phyloP scores from a whole-genome alignment of 345 rosid species.

The Lepidium didymum region DNA sequence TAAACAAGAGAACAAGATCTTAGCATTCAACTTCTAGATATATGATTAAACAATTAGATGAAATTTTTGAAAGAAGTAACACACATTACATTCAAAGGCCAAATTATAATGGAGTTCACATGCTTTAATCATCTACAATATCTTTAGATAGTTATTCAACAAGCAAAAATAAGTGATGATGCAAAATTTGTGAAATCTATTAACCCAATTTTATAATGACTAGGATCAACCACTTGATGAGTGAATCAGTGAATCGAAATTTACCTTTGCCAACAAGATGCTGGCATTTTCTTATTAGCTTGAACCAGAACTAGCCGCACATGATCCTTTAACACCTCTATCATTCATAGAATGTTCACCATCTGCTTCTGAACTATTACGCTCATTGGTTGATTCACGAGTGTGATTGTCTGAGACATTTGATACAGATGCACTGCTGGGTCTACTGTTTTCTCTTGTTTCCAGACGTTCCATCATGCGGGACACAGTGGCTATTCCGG shows the following conservation, averaged over 20 bases:
- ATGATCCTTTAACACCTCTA: conserved; percentile 34
- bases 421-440: conserved; percentile 40
- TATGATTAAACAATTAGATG: no score
- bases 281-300: conserved; percentile 23
- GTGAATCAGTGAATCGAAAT: not conserved
- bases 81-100: not conserved
- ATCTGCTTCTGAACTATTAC: conserved; percentile 16
- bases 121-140: not conserved
- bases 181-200: not conserved
- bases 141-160: not conserved
- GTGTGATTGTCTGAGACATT: conserved; percentile 34
- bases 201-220: not conserved
- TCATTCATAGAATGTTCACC: conserved; percentile 29
- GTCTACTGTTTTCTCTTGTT: conserved; percentile 39
- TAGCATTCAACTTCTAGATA: not conserved
- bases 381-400: conserved; percentile 36
- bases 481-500: conserved; percentile 83
- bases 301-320: conserved; percentile 48
- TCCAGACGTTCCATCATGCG: conserved; percentile 82
- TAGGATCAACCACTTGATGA: not conserved
- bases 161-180: not conserved
- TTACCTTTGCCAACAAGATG: conserved; percentile 27
- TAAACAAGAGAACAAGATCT: conserved; percentile 2
- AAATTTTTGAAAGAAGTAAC: no score
- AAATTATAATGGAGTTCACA: not conserved